phyloP scores from a whole-genome alignment of 148 eudicot genomes.

The Pouteria glomerata region DNA sequence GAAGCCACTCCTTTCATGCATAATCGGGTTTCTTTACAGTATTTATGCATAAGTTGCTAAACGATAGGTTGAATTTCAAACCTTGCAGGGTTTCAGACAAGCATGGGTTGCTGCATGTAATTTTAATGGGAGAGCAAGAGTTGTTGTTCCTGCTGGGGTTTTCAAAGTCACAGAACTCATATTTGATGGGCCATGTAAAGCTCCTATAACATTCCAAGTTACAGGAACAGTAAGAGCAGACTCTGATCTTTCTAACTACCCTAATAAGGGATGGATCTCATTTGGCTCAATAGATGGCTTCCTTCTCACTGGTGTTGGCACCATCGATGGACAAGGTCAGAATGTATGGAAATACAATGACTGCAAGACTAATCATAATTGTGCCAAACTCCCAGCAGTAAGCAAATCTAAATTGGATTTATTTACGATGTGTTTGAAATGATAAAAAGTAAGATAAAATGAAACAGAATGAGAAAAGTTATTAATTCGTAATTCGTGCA shows the following conservation, averaged over 20 bases:
- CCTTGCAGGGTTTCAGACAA: slow-evolving; percentile 24
- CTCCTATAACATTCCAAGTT: slow-evolving; percentile 22
- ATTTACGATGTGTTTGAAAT: too few species aligned
- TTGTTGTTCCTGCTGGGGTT: slow-evolving; percentile 29
- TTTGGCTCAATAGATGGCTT: slow-evolving; percentile 26
- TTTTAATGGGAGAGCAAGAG: slow-evolving; percentile 17
- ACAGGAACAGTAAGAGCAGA: slow-evolving; percentile 32
- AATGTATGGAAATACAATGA: slow-evolving; percentile 34
- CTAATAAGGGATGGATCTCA: slow-evolving; percentile 27
- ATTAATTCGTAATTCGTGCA: too few species aligned
- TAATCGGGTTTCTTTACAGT: too few species aligned
- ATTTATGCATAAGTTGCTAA: background rate
- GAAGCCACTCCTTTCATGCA: too few species aligned
- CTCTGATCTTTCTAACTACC: slow-evolving; percentile 25
- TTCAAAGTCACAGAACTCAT: slow-evolving; percentile 19
- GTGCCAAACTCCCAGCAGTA: slow-evolving; percentile 39
- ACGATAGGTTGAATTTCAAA: background rate
- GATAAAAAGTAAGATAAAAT: too few species aligned
- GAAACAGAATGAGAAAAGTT: too few species aligned
- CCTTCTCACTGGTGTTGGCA: slow-evolving; percentile 27
- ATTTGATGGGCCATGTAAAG: slow-evolving; percentile 40
- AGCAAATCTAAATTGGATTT: too few species aligned
- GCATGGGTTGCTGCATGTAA: slow-evolving; percentile 46
- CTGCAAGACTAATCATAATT: slow-evolving; percentile 19
- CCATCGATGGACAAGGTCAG: slow-evolving; percentile 31